Percentiles rank a stretch among this genome's conserved stretches.
Conservation (phyloP, 345 rosid genomes). For the Gossypium ekmanianum region DNA sequence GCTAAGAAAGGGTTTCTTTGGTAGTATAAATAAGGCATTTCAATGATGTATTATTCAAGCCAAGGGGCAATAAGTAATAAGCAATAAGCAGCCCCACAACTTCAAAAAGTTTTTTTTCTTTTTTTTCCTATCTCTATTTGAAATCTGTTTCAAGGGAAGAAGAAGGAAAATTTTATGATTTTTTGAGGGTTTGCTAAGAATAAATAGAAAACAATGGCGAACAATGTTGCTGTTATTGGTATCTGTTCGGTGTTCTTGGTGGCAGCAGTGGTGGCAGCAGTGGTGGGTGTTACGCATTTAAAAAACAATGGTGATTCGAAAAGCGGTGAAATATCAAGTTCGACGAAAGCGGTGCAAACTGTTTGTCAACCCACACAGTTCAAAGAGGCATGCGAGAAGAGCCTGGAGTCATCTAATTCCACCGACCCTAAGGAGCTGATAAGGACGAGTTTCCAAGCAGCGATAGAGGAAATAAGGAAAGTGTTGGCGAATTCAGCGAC, state of each 20-base stretch:
- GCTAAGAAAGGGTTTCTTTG: neutral
- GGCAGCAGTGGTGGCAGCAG: slow-evolving; percentile 58
- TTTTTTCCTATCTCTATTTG: neutral
- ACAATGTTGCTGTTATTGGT: slow-evolving; percentile 37
- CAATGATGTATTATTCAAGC: neutral
- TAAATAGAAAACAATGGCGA: slow-evolving; percentile 19
- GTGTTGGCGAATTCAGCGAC: neutral
- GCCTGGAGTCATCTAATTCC: neutral
- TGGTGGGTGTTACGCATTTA: slow-evolving; percentile 16
- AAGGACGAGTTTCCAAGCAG: slow-evolving; percentile 39
- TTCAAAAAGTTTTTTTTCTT: neutral
- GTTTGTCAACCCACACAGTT: slow-evolving; percentile 64
- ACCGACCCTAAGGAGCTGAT: slow-evolving; percentile 46
- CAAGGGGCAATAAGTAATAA: slow-evolving; percentile 21
- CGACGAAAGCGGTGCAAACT: slow-evolving; percentile 24
- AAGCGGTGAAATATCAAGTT: neutral
- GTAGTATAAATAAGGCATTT: neutral
- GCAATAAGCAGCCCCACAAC: slow-evolving; percentile 19
- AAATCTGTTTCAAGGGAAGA: neutral
- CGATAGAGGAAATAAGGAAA: slow-evolving; percentile 25
- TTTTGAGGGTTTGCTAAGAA: neutral
- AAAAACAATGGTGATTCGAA: neutral
- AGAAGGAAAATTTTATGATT: neutral
- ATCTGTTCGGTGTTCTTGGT: slow-evolving; percentile 49
- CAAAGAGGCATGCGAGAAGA: slow-evolving; percentile 43